Percentiles rank a stretch among this genome's conserved stretches.
Evolutionary conservation across 2,329 filamentous ascomycete genomes (phyloP).

Genomic region (Reticulascus tulasneorum): DNA sequence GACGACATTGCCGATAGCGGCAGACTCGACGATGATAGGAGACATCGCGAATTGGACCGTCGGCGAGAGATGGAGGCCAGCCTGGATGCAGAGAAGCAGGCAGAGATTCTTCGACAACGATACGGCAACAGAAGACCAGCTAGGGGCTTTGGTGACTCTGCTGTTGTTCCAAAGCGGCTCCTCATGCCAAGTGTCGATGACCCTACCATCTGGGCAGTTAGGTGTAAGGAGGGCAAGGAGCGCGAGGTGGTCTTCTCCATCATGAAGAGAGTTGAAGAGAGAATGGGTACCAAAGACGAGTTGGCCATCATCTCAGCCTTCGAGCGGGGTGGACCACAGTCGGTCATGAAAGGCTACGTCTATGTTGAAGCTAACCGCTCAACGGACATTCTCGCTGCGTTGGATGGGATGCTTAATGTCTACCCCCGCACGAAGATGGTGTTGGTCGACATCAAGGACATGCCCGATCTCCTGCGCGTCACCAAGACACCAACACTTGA

Average conservation of each 20-base stretch:
- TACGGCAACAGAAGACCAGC: slow-evolving; percentile 76
- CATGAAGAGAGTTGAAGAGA: slow-evolving; percentile 83
- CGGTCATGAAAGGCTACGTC: slow-evolving; percentile 86
- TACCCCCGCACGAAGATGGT: slow-evolving; percentile 85
- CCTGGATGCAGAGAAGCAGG: slow-evolving; percentile 91
- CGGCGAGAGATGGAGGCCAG: slow-evolving; percentile 82
- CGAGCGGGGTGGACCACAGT: slow-evolving; percentile 74
- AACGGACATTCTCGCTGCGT: slow-evolving; percentile 76
- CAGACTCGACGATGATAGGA: slow-evolving; percentile 80
- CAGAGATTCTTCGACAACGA: slow-evolving; percentile 78
- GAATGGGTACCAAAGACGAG: slow-evolving; percentile 71
- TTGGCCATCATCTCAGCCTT: slow-evolving; percentile 86
- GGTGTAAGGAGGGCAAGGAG: slow-evolving; percentile 94
- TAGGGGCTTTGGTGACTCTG: slow-evolving; percentile 63
- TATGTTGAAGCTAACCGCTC: slow-evolving; percentile 90
- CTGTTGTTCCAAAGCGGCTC: slow-evolving; percentile 77
- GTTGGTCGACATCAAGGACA: slow-evolving; percentile 91
- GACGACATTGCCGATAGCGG: slow-evolving; percentile 81
- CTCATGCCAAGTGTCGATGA: slow-evolving; percentile 91
- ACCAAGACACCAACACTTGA: slow-evolving; percentile 81
- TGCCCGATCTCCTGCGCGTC: slow-evolving; percentile 91
- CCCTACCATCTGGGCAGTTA: slow-evolving; percentile 91
- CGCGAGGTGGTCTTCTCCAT: slow-evolving; percentile 84
- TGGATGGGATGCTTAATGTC: slow-evolving; percentile 82
- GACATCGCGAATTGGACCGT: slow-evolving; percentile 91